A percentile compares a stretch with the other conserved stretches of the same genome.
phyloP scores from a whole-genome alignment of 208 protist species.

The Trypanosoma cruzi region DNA sequence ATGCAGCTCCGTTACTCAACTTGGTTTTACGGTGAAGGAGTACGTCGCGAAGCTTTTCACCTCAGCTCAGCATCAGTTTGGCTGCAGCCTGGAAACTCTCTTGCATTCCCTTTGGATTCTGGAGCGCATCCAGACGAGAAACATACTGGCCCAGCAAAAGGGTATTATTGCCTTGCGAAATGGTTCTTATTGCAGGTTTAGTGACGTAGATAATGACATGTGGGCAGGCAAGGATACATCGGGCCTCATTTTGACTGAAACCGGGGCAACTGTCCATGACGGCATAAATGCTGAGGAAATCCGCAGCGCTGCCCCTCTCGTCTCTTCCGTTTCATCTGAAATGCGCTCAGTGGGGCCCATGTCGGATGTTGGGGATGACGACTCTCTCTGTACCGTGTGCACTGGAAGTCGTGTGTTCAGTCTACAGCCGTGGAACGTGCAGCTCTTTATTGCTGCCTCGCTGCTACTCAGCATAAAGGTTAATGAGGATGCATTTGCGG shows the following conservation, averaged over 20 bases:
- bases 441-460: constrained; percentile 37
- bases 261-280: neutral
- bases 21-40: constrained; percentile 25
- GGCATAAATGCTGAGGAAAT: neutral
- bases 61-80: constrained; percentile 19
- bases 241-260: neutral
- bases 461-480: constrained; percentile 46
- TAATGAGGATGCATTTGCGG: constrained; percentile 31
- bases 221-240: neutral
- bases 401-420: constrained; percentile 28
- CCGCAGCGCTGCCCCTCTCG: constrained; percentile 11
- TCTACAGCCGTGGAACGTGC: constrained; percentile 47
- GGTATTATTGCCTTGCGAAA: constrained; percentile 6
- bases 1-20: constrained; percentile 34
- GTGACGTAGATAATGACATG: constrained; percentile 1
- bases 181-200: neutral
- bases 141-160: constrained; percentile 34
- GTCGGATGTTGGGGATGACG: constrained; percentile 27
- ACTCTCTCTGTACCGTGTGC: constrained; percentile 30
- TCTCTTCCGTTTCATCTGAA: constrained; percentile 7
- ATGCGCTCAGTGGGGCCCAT: constrained; percentile 24
- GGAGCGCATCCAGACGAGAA: constrained; percentile 39
- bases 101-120: constrained; percentile 40
- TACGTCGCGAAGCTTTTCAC: constrained; percentile 36
- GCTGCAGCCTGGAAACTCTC: constrained; percentile 33